Conservation (phyloP, 1,284 basidiomycete genomes). For the Cryptococcus maquisensis region DNA sequence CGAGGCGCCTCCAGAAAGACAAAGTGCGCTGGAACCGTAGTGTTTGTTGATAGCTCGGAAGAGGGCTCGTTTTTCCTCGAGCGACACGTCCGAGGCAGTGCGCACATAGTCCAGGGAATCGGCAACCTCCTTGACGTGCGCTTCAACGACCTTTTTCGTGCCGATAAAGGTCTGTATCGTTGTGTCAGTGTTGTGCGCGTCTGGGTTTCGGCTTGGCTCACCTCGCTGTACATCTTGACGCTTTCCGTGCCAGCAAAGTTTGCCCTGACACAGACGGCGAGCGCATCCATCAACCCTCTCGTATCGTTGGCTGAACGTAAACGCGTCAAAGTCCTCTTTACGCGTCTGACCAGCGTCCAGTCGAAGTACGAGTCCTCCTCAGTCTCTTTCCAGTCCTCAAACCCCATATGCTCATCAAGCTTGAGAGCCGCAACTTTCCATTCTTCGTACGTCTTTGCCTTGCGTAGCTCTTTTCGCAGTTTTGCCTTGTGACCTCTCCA, state of each 20-base stretch:
- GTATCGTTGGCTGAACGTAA: slow-evolving; percentile 59
- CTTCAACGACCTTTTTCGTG: slow-evolving; percentile 84
- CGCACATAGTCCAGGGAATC: slow-evolving; percentile 69
- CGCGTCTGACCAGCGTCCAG: slow-evolving; percentile 63
- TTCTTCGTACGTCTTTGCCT: slow-evolving; percentile 64
- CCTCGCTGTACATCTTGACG: slow-evolving; percentile 83
- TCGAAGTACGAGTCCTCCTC: slow-evolving; percentile 88
- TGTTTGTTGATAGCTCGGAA: slow-evolving; percentile 86
- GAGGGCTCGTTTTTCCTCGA: slow-evolving; percentile 87
- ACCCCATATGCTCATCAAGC: slow-evolving; percentile 75
- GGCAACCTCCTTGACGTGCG: slow-evolving; percentile 76
- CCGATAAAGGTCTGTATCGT: slow-evolving; percentile 69
- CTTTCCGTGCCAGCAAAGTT: slow-evolving; percentile 97
- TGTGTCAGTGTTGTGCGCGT: not conserved
- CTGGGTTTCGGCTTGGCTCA: slow-evolving; percentile 38
- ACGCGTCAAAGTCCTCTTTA: slow-evolving; percentile 35
- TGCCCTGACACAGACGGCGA: slow-evolving; percentile 85
- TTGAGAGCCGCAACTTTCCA: slow-evolving; percentile 79
- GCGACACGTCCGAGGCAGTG: slow-evolving; percentile 64
- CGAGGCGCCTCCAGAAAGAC: slow-evolving; percentile 87
- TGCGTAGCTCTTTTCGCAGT: slow-evolving; percentile 69
- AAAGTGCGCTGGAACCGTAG: slow-evolving; percentile 83
- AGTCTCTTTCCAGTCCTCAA: slow-evolving; percentile 78
- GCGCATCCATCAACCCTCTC: slow-evolving; percentile 77
- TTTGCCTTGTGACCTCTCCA: slow-evolving; percentile 83